Conservation (phyloP, 495 filamentous ascomycete genomes). For the Penicillium diatomitis region DNA sequence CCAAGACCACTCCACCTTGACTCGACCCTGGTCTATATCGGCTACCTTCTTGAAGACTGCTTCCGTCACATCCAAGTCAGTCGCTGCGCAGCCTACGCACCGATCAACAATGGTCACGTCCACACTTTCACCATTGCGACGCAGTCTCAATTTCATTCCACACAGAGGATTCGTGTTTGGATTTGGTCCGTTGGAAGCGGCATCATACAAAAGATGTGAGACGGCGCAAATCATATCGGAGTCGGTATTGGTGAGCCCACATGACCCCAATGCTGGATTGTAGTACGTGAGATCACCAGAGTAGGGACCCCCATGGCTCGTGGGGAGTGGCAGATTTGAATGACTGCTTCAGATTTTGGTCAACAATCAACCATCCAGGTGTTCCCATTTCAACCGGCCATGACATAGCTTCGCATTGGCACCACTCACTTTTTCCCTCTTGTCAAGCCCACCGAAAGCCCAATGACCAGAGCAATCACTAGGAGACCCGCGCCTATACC, state of each 20-base stretch:
- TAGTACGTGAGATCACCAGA: constrained; percentile 68
- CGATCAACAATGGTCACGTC: constrained; percentile 69
- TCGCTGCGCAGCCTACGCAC: constrained; percentile 54
- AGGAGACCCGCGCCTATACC: constrained; percentile 20
- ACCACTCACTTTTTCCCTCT: constrained; percentile 10
- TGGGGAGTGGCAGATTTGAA: constrained; percentile 47
- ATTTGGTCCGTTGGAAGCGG: constrained; percentile 42
- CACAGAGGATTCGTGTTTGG: constrained; percentile 67
- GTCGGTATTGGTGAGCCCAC: constrained; percentile 46
- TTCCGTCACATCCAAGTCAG: constrained; percentile 59
- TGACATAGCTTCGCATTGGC: no score
- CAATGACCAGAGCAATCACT: constrained; percentile 44
- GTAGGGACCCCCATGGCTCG: constrained; percentile 38
- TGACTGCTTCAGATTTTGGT: background rate
- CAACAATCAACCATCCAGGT: no score
- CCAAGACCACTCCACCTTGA: constrained; percentile 62
- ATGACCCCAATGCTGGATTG: constrained; percentile 57
- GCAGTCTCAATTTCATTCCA: constrained; percentile 51
- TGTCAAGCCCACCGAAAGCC: constrained; percentile 45
- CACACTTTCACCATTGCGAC: constrained; percentile 42
- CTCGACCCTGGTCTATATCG: constrained; percentile 44
- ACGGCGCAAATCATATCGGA: constrained; percentile 56
- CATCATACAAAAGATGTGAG: constrained; percentile 59
- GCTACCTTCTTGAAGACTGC: constrained; percentile 54
- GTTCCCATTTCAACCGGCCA: no score